These are phyloP conservation scores for Salix suchowensis DNA, from an alignment of 345 rosid species.

Conservation along the genomic window DNA sequence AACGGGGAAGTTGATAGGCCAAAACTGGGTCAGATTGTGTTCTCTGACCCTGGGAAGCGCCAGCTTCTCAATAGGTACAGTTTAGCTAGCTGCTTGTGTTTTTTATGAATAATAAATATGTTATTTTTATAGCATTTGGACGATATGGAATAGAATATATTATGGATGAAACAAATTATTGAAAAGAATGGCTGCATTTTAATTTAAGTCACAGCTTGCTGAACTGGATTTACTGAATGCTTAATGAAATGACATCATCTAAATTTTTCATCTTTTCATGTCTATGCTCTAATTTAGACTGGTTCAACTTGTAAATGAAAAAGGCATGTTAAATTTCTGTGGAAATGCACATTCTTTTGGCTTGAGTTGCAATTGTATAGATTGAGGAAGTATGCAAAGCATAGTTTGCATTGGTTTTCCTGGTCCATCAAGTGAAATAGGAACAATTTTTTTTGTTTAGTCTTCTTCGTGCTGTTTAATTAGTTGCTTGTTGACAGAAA, in stretches of 20 bases:
- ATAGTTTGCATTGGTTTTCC: background rate
- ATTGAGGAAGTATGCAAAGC: background rate
- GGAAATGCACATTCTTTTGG: background rate
- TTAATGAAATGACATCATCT: background rate
- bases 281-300: background rate
- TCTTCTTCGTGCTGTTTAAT: background rate
- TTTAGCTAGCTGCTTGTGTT: background rate
- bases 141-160: background rate
- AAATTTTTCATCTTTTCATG: background rate
- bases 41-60: constrained; percentile 72
- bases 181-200: background rate
- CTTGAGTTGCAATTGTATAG: background rate
- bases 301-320: background rate
- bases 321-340: background rate
- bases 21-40: constrained; percentile 77
- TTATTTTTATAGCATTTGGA: background rate
- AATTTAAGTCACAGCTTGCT: background rate
- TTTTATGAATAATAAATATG: background rate
- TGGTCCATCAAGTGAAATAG: background rate
- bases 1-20: constrained; percentile 50
- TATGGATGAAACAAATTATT: background rate
- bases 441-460: background rate
- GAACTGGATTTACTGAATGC: background rate
- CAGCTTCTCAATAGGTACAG: constrained; percentile 68
- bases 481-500: background rate